Evolutionary conservation across 768 basidiomycete species (phyloP), one percentile per base, ranked within the genome.

Genomic region (Grammothele lineata): DNA sequence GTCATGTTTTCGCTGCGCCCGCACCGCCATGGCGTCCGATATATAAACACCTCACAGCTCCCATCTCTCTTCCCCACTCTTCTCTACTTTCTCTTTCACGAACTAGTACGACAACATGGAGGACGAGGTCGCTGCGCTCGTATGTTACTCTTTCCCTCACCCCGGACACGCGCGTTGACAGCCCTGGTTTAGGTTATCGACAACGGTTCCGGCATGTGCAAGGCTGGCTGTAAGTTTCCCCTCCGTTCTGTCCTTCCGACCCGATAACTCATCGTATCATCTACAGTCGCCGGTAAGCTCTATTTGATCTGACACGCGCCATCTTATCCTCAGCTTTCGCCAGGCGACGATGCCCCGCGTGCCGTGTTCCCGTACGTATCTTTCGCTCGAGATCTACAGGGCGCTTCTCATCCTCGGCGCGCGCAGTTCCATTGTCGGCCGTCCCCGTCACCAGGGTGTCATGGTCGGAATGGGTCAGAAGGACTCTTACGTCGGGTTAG

Each of bases 201-300:
- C 71, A 90, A 90, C 69, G 92, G 91, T 65, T 97, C 94, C 65
- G 95, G 94, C 72, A 98, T 97, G 94, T 97, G 94, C 87, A 98
- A 98, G 77, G 95, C 95, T 81, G 95, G 96, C 73, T 92, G 89
- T 91, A 68, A 61, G 87, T 85, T 32, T 22, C 25, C 41, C 47
- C 35, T 42, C 51, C 40, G 52, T 40, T 32, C 30, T 43, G 23
- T 50, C 38, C 48, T 48, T 43, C 38, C 45, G 58, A 64, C 67
- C 56, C 65, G 77, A 87, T 85, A 66, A 87, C 95, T 67, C 89
- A 96, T 72, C 32, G 42, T 85, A 85, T 55, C 86, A 85, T 43
- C 25, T 69, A 84, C 89, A 66, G 95, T 95, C 63, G 66, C 66
- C 43, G 66, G 66, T 59, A 54, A 52, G 61, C 39, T 37, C 3